Evolutionary conservation across 2,329 filamentous ascomycete genomes (phyloP).

Genomic region (Arthroderma sp.): DNA sequence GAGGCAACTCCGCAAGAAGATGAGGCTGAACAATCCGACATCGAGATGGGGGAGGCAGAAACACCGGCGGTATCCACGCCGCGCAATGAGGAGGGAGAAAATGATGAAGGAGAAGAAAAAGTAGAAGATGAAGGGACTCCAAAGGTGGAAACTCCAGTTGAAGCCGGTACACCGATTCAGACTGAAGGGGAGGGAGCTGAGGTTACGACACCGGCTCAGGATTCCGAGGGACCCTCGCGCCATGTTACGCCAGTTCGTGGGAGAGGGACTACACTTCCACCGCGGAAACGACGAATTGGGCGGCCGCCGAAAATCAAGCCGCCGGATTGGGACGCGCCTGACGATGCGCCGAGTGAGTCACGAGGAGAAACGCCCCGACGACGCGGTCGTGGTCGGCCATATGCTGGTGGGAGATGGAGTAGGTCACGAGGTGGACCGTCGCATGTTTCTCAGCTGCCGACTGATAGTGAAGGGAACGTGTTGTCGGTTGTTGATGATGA

Average conservation of each 20-base stretch:
- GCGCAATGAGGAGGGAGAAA: conserved; percentile 22
- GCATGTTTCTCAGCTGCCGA: conserved; percentile 67
- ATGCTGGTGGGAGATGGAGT: conserved; percentile 55
- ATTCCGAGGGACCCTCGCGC: conserved; percentile 29
- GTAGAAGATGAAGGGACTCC: conserved; percentile 6
- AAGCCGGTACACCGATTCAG: conserved; percentile 20
- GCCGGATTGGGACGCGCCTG: conserved; percentile 57
- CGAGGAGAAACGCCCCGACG: conserved; percentile 42
- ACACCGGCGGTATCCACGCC: conserved; percentile 19
- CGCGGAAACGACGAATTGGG: conserved; percentile 61
- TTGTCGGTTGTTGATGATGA: conserved; percentile 87
- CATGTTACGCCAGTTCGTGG: conserved; percentile 33
- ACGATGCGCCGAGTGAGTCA: conserved; percentile 36
- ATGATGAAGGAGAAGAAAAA: conserved; percentile 13
- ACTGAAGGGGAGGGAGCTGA: conserved; percentile 35
- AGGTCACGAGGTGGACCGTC: conserved; percentile 57
- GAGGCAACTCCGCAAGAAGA: conserved; percentile 30
- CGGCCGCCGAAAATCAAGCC: conserved; percentile 75
- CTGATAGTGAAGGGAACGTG: conserved; percentile 88
- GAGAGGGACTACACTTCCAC: conserved; percentile 10
- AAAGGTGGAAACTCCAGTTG: conserved; percentile 13
- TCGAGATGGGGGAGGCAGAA: conserved; percentile 30
- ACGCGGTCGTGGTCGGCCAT: conserved; percentile 47
- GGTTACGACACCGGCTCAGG: conserved; percentile 22
- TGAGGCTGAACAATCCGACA: conserved; percentile 32